These are phyloP conservation scores for Xylaria bambusicola DNA, from an alignment of 495 filamentous ascomycete genomes.

Conservation along the genomic window DNA sequence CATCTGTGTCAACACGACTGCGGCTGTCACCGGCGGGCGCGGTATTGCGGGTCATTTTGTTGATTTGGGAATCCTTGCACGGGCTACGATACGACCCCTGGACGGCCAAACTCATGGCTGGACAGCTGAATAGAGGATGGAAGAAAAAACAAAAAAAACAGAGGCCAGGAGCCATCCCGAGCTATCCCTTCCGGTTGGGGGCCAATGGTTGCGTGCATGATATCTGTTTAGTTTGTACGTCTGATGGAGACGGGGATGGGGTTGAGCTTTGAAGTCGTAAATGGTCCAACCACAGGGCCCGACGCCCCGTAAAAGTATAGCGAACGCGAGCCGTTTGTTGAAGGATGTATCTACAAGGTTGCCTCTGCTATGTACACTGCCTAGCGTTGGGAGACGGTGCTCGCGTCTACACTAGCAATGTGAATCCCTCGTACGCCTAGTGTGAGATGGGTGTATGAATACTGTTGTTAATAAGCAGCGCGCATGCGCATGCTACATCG, in stretches of 20 bases:
- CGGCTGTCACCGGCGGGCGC: background rate
- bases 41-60: slow-evolving; percentile 19
- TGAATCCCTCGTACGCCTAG: slow-evolving; percentile 14
- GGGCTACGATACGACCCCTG: background rate
- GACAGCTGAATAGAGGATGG: background rate
- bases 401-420: background rate
- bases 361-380: background rate
- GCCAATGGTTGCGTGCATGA: slow-evolving; percentile 16
- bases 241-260: slow-evolving; percentile 23
- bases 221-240: slow-evolving; percentile 23
- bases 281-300: slow-evolving; percentile 43
- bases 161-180: too few species aligned
- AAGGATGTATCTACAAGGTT: background rate
- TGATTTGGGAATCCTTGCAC: slow-evolving; percentile 17
- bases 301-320: slow-evolving; percentile 15
- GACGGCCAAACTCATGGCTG: background rate
- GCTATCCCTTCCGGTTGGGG: slow-evolving; percentile 3
- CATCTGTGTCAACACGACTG: slow-evolving; percentile 5
- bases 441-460: background rate
- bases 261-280: slow-evolving; percentile 38
- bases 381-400: background rate
- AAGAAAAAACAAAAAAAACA: too few species aligned
- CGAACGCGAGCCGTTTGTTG: slow-evolving; percentile 7
- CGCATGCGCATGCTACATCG: background rate
- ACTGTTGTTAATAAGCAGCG: too few species aligned